Evolutionary conservation across 1,284 basidiomycete genomes (phyloP).

Genomic region (Pascua sp.): DNA sequence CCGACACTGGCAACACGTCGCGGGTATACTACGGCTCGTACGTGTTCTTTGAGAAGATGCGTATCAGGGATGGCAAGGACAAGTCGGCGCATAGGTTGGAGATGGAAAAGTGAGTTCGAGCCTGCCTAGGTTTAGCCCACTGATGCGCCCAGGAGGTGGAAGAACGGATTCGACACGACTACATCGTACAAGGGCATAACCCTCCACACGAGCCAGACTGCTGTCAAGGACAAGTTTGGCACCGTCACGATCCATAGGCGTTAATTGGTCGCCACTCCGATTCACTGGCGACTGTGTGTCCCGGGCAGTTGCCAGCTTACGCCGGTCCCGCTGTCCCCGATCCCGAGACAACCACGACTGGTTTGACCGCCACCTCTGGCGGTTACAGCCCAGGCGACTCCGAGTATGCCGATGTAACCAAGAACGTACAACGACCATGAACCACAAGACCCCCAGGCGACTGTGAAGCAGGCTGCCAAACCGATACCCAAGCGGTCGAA

Average conservation of each 20-base stretch:
- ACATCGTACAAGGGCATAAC: not conserved
- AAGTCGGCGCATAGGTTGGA: slow-evolving; percentile 2
- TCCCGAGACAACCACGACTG: too few species aligned
- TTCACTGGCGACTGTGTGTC: too few species aligned
- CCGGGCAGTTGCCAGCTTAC: too few species aligned
- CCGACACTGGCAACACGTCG: slow-evolving; percentile 5
- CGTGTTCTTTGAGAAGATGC: slow-evolving; percentile 10
- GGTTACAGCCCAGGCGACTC: too few species aligned
- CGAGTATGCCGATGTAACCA: too few species aligned
- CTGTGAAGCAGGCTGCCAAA: too few species aligned
- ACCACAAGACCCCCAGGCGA: too few species aligned
- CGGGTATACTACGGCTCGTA: slow-evolving; percentile 9
- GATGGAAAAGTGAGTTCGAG: slow-evolving; percentile 5
- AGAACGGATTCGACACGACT: not conserved
- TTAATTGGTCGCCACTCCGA: too few species aligned
- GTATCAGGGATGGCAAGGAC: slow-evolving; percentile 1
- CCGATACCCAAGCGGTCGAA: too few species aligned
- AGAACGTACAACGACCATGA: too few species aligned
- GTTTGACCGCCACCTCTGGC: too few species aligned
- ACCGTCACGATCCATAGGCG: not conserved
- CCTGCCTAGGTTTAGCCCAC: not conserved
- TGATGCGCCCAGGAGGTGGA: not conserved
- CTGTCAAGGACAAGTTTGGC: not conserved
- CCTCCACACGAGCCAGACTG: not conserved
- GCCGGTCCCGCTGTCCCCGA: too few species aligned